Conservation (phyloP, 768 basidiomycete genomes). For the Multifurca ochricompacta region DNA sequence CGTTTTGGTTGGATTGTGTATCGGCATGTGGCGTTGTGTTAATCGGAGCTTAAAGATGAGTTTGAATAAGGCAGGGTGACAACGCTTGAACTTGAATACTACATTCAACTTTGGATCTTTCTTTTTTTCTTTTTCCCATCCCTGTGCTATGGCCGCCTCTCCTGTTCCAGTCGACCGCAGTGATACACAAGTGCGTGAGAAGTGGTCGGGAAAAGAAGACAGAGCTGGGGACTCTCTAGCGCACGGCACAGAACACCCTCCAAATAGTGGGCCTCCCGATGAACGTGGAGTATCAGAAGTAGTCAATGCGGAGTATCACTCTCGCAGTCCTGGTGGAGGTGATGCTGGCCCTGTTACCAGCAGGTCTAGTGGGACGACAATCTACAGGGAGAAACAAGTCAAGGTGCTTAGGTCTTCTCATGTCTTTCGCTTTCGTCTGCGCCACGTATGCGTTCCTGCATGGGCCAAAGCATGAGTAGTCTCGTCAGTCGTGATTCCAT, state of each 20-base stretch:
- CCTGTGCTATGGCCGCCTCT: slow-evolving; percentile 22
- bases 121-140: slow-evolving; percentile 11
- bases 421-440: slow-evolving; percentile 23
- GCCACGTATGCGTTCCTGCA: slow-evolving; percentile 25
- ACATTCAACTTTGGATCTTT: too few relatives aligned
- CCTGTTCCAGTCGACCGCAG: slow-evolving; percentile 20
- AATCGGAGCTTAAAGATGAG: slow-evolving; percentile 22
- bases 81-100: not conserved
- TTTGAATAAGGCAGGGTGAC: not conserved
- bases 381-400: slow-evolving; percentile 63
- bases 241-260: slow-evolving; percentile 20
- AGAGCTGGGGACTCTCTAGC: slow-evolving; percentile 19
- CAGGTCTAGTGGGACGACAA: slow-evolving; percentile 18
- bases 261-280: slow-evolving; percentile 20
- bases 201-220: slow-evolving; percentile 22
- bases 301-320: slow-evolving; percentile 17
- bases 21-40: slow-evolving; percentile 15
- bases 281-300: slow-evolving; percentile 19
- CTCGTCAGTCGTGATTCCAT: slow-evolving; percentile 23
- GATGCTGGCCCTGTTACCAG: slow-evolving; percentile 16
- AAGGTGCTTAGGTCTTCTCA: slow-evolving; percentile 79
- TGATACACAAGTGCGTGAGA: slow-evolving; percentile 19
- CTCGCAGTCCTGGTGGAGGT: slow-evolving; percentile 19
- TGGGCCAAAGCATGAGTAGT: slow-evolving; percentile 18
- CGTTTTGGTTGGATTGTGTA: not conserved